Evolutionary conservation across 2,329 filamentous ascomycete species (phyloP).

Genomic region (Hortaea sp.): DNA sequence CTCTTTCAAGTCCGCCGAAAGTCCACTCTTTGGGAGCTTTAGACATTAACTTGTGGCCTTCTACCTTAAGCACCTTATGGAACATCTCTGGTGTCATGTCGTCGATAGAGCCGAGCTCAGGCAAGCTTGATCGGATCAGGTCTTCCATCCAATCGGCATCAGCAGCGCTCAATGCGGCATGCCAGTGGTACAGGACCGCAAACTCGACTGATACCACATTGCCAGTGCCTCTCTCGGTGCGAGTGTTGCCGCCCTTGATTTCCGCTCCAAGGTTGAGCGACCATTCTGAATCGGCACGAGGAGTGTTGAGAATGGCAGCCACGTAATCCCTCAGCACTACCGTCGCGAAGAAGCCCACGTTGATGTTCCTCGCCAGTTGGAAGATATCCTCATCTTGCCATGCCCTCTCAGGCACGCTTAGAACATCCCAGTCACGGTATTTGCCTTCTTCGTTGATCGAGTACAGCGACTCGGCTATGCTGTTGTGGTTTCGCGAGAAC

Average conservation of each 20-base stretch:
- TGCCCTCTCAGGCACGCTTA: slow-evolving; percentile 28
- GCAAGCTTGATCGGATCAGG: slow-evolving; percentile 24
- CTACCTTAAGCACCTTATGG: slow-evolving; percentile 30
- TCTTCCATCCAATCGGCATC: slow-evolving; percentile 39
- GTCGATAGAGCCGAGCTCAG: slow-evolving; percentile 33
- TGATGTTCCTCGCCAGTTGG: slow-evolving; percentile 37
- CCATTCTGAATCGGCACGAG: slow-evolving; percentile 37
- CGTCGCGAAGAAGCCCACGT: slow-evolving; percentile 38
- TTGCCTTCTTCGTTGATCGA: slow-evolving; percentile 36
- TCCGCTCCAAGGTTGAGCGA: slow-evolving; percentile 36
- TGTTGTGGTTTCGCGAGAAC: slow-evolving; percentile 39
- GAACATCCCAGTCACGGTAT: slow-evolving; percentile 31
- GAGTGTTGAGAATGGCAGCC: slow-evolving; percentile 37
- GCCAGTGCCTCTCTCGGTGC: slow-evolving; percentile 34
- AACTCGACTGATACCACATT: slow-evolving; percentile 39
- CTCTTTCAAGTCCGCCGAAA: slow-evolving; percentile 32
- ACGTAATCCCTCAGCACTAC: slow-evolving; percentile 39
- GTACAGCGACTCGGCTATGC: slow-evolving; percentile 30
- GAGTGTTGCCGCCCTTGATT: slow-evolving; percentile 32
- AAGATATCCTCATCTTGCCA: slow-evolving; percentile 42
- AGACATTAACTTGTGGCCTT: slow-evolving; percentile 28
- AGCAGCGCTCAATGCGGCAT: slow-evolving; percentile 35
- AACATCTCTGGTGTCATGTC: slow-evolving; percentile 35
- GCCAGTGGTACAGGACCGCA: slow-evolving; percentile 39
- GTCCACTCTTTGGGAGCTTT: slow-evolving; percentile 29